Evolutionary conservation across 2,329 filamentous ascomycete genomes (phyloP).

Genomic region (Chaetomium globosum): DNA sequence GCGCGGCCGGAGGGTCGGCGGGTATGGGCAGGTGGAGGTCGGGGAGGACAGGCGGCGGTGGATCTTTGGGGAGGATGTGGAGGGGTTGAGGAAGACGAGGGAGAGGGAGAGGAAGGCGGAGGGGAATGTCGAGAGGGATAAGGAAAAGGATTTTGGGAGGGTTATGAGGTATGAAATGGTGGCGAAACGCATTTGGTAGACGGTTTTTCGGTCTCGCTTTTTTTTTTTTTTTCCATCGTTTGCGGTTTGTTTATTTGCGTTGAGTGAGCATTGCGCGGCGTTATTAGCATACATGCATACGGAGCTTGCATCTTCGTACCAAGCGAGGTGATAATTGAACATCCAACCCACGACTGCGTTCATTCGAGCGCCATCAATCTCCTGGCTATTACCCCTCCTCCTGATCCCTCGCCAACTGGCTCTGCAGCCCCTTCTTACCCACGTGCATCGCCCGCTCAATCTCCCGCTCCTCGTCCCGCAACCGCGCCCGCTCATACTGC

Average conservation of each 20-base stretch:
- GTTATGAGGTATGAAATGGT: slow-evolving; percentile 90
- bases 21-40: slow-evolving; percentile 83
- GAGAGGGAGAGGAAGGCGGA: slow-evolving; percentile 66
- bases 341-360: not conserved
- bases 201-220: not conserved
- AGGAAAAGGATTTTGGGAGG: slow-evolving; percentile 65
- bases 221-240: not conserved
- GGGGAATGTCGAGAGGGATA: slow-evolving; percentile 58
- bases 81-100: slow-evolving; percentile 63
- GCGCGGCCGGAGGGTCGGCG: slow-evolving; percentile 74
- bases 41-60: slow-evolving; percentile 82
- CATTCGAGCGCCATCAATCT: not conserved
- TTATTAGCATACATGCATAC: not conserved
- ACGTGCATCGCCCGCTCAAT: slow-evolving; percentile 70
- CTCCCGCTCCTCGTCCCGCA: slow-evolving; percentile 69
- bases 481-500: slow-evolving; percentile 60
- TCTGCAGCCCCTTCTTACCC: slow-evolving; percentile 65
- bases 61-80: slow-evolving; percentile 84
- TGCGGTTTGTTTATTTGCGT: not conserved
- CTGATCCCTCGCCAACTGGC: slow-evolving; percentile 51
- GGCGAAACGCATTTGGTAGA: slow-evolving; percentile 91
- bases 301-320: not conserved
- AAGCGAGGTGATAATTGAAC: not conserved
- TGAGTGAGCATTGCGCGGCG: slow-evolving; percentile 14
- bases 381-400: slow-evolving; percentile 2